These are phyloP conservation scores for Gymnopilus dilepis DNA, from an alignment of 768 basidiomycete species.

Conservation along the genomic window DNA sequence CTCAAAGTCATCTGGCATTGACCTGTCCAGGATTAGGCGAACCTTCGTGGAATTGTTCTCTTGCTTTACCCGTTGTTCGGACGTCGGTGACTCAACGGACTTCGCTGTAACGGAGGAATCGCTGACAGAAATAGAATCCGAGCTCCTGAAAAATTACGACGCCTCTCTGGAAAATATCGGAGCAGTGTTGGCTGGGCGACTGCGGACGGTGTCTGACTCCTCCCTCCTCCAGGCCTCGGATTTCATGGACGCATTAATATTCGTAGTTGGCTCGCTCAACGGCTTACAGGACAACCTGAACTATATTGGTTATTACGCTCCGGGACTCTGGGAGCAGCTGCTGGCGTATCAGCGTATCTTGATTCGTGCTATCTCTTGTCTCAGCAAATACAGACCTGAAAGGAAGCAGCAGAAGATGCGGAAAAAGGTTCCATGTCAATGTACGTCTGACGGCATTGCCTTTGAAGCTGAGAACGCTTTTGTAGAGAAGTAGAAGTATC, in stretches of 20 bases:
- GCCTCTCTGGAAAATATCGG: slow-evolving; percentile 20
- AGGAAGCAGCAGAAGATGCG: neutral
- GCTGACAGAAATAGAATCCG: too few species aligned
- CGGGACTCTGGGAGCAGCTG: slow-evolving; percentile 40
- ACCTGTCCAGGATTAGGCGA: slow-evolving; percentile 8
- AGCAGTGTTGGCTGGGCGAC: slow-evolving; percentile 34
- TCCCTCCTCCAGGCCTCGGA: slow-evolving; percentile 13
- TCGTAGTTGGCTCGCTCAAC: slow-evolving; percentile 29
- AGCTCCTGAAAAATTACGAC: too few species aligned
- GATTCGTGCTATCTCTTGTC: slow-evolving; percentile 25
- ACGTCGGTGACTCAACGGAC: too few species aligned
- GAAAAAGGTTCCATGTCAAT: too few species aligned
- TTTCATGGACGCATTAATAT: slow-evolving; percentile 28
- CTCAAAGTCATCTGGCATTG: slow-evolving; percentile 3
- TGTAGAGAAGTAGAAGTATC: too few species aligned
- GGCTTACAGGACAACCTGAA: slow-evolving; percentile 40
- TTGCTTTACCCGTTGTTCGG: neutral
- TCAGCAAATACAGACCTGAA: too few species aligned
- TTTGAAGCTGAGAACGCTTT: too few species aligned
- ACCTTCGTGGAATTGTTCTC: neutral
- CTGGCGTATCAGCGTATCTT: slow-evolving; percentile 31
- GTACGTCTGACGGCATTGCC: too few species aligned
- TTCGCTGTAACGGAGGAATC: too few species aligned
- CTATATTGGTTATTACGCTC: slow-evolving; percentile 38
- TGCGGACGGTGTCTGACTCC: too few species aligned